Base-by-base conservation (phyloP, 2,329 filamentous ascomycete species). In the Ciborinia camelliae region DNA sequence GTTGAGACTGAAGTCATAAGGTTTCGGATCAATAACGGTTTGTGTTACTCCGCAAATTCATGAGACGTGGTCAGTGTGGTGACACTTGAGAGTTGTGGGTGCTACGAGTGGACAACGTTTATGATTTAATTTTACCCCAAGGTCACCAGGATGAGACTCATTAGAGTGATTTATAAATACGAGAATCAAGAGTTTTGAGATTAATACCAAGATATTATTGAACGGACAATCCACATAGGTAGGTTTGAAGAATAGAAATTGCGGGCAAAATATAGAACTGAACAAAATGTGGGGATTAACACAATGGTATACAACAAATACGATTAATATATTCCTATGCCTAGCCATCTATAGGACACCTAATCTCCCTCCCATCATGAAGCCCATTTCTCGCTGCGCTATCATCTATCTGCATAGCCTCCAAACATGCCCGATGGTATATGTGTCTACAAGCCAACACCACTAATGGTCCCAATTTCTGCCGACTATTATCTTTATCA, bases 401-500 rank as follows among this genome's bases (percentile, higher is more conserved):
- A 67, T 82, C 80, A 41, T 81, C 81, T 70, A 85, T 84, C 70
- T 86, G 84, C 69, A 89, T 75, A 66, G 85, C 82, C 73, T 94
- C 90, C 47, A 90, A 78, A 73, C 88, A 92, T 32, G 78, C 80
- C 73, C 86, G 82, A 77, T 91, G 88, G 71, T 89, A 90, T 23
- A 90, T 84, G 75, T 91, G 88, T 63, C 88, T 81, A 74, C 88
- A 91, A 28, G 87, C 88, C 71, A 91, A 77, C 57, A 91, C 83
- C 12, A 90, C 85, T 61, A 91, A 75, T 51, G 86, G 82, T 10
- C 86, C 89, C 23, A 89, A 80, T n/a, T 82, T 78, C 55, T 82
- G 83, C 67, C 83, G 80, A 75, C 75, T 77, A 66, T 70, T 77
- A 45, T 48, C 67, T 72, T 74, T 75, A 20, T 62, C 39, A 28